Evolutionary conservation across 192 early-diverging fungal genomes (phyloP), one percentile per base, ranked within the genome.

Genomic region (Physocladia obscura): DNA sequence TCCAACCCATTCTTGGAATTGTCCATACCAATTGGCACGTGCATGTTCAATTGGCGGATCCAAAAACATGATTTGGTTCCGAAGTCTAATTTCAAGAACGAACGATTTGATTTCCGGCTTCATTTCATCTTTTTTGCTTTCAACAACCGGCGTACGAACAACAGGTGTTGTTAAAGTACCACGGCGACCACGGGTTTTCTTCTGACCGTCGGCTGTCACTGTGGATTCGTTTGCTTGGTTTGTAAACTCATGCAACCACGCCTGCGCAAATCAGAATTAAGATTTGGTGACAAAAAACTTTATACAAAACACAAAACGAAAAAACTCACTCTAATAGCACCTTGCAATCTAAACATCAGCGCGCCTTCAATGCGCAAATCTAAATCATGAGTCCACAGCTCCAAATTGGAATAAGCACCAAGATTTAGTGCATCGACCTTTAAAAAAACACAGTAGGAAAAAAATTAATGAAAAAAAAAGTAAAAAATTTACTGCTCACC

Each of bases 41-140:
- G 98, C 96, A 59, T 92, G 84, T 76, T 99, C 96, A 27, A 99
- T 81, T 34, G 98, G 95, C 38, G 98, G 98, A 58, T 97, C 90
- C 29, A 99, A 76, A 72, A 88, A 96, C 90, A 99, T 96, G 70
- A 93, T 86, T 80, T 98, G 96, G 84, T 99, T 94, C 63, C 85
- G 84, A 72, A 98, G 89, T 31, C 88, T 83, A 60, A 98, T 82
- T 77, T 96, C 92, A 59, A 97, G 94, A 11, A 95, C 84, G 37
- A 93, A 78, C 4, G 84, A 74, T 55, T 89, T 82, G 24, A 94
- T 79, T 37, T 77, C 67, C 5, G 93, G 91, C 71, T 75, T 52
- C 54, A 71, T 21, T 31, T 55, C 59, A 31, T 62, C 59, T 15
- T 57, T 39, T 37, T 57, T 69, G 32, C 22, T 5, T 22, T 61